phyloP scores from a whole-genome alignment of 257 asterid genomes.

The Penstemon newberryi region DNA sequence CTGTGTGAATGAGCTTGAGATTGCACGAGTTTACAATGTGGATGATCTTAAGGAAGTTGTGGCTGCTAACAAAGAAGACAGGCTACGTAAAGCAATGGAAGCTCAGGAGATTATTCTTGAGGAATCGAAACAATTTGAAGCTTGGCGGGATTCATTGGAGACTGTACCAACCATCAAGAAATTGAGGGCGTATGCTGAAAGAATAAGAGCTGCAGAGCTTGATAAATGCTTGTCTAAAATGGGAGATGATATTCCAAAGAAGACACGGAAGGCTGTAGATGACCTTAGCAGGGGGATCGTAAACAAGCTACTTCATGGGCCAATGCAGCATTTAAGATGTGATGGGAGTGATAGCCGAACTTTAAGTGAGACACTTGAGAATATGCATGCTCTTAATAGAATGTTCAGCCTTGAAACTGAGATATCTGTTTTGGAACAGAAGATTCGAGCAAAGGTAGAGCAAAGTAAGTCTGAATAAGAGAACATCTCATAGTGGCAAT shows the following conservation, averaged over 20 bases:
- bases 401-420: slow-evolving; percentile 88
- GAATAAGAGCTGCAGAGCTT: slow-evolving; percentile 78
- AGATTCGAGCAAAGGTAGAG: slow-evolving; percentile 85
- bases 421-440: slow-evolving; percentile 82
- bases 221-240: slow-evolving; percentile 89
- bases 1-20: slow-evolving; percentile 64
- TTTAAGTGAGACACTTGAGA: slow-evolving; percentile 90
- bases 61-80: slow-evolving; percentile 90
- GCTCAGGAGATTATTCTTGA: slow-evolving; percentile 79
- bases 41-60: slow-evolving; percentile 96
- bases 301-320: slow-evolving; percentile 93
- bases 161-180: slow-evolving; percentile 96
- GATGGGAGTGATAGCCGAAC: slow-evolving; percentile 94
- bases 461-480: slow-evolving; percentile 56
- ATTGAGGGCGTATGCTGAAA: slow-evolving; percentile 85
- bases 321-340: slow-evolving; percentile 96
- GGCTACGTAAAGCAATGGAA: slow-evolving; percentile 88
- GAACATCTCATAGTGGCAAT: slow-evolving; percentile 33
- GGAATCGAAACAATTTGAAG: slow-evolving; percentile 85
- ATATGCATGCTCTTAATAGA: slow-evolving; percentile 90
- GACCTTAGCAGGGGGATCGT: slow-evolving; percentile 89
- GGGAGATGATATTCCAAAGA: slow-evolving; percentile 88
- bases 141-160: slow-evolving; percentile 90
- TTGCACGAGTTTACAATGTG: slow-evolving; percentile 77
- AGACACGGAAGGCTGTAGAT: slow-evolving; percentile 76